phyloP scores from a whole-genome alignment of 148 eudicot species.

The Persicaria maculosa region DNA sequence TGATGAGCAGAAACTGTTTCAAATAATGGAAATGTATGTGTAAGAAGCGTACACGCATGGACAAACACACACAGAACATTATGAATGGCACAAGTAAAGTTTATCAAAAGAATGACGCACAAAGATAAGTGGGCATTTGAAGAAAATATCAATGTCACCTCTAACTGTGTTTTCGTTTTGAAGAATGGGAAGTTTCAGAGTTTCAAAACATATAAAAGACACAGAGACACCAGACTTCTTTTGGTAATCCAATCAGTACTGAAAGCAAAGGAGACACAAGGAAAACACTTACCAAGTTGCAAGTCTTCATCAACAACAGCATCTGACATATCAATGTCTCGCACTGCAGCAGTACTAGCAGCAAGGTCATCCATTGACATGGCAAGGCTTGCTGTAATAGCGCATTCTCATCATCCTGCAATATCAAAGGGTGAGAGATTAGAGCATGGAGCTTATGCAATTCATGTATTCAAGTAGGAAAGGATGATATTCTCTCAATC shows the following conservation, averaged over 20 bases:
- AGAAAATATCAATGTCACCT: neutral
- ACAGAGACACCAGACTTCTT: too few species aligned
- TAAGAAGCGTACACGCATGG: too few species aligned
- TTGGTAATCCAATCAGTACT: too few species aligned
- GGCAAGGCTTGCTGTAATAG: constrained; percentile 87
- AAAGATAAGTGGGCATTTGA: neutral
- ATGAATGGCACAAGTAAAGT: too few species aligned
- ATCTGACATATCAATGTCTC: constrained; percentile 87
- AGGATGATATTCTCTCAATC: too few species aligned
- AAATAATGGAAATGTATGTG: too few species aligned
- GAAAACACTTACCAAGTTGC: constrained; percentile 55
- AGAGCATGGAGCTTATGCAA: neutral
- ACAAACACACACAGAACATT: too few species aligned
- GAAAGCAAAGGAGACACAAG: too few species aligned
- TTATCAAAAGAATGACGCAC: too few species aligned
- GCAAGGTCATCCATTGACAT: constrained; percentile 99
- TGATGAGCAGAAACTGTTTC: too few species aligned
- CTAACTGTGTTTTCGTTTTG: neutral
- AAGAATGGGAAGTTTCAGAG: neutral
- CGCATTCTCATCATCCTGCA: constrained; percentile 93
- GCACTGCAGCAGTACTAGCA: constrained; percentile 30
- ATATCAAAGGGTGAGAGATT: neutral
- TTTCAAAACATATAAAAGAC: too few species aligned
- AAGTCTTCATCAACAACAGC: constrained; percentile 80
- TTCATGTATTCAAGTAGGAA: neutral